Percentiles rank a stretch among this genome's conserved stretches.
phyloP scores from a whole-genome alignment of 1,139 yeast species.

The Kodamaea fungicola region DNA sequence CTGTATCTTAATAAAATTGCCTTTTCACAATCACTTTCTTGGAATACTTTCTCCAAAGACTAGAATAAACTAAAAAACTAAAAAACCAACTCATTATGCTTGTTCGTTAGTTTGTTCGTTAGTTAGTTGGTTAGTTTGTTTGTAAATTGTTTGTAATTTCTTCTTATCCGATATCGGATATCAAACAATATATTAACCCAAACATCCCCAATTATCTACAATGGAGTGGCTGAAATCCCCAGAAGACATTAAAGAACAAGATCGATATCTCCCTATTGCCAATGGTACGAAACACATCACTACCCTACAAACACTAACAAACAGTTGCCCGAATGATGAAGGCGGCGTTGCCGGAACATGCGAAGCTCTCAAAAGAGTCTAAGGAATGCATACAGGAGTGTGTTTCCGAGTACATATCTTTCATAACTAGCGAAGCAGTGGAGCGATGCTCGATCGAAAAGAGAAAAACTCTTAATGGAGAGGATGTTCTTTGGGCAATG shows the following conservation, averaged over 20 bases:
- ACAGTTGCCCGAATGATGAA: conserved; percentile 38
- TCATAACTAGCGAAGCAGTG: conserved; percentile 61
- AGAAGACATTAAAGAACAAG: conserved; percentile 69
- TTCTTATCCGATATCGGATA: no score
- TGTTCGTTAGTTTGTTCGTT: no score
- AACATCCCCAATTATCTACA: no score
- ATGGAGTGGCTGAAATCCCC: no score
- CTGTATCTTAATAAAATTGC: no score
- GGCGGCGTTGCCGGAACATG: conserved; percentile 42
- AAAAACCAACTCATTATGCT: no score
- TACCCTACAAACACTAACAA: conserved; percentile 6
- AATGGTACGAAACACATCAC: conserved; percentile 42
- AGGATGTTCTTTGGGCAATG: conserved; percentile 66
- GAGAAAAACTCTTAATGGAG: conserved; percentile 70
- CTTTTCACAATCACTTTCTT: no score
- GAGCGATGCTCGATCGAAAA: conserved; percentile 67
- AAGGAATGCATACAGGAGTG: conserved; percentile 53
- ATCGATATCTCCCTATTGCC: conserved; percentile 82
- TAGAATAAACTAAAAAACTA: no score
- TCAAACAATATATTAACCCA: no score
- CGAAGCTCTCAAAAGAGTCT: conserved; percentile 48
- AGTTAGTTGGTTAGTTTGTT: no score
- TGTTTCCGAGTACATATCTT: conserved; percentile 56
- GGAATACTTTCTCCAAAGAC: no score
- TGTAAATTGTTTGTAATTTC: no score